Conservation (phyloP, 1,139 yeast genomes). For the Protomyces macrosporus region DNA sequence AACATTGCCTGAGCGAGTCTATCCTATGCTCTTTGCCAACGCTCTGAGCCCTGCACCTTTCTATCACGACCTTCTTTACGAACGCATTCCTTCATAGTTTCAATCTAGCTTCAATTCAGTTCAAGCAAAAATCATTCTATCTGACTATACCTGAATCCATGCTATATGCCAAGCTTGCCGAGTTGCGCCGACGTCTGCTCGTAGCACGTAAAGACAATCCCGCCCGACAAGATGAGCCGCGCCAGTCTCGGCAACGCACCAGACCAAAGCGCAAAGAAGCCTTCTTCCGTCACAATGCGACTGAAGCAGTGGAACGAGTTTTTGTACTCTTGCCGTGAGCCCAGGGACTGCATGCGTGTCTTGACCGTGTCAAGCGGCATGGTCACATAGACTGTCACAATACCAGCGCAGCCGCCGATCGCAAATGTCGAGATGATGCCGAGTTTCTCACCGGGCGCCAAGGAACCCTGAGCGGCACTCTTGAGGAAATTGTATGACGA, state of each 20-base stretch:
- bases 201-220: constrained; percentile 80
- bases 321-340: constrained; percentile 62
- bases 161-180: constrained; percentile 18
- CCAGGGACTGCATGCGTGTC: constrained; percentile 94
- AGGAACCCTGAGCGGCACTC: constrained; percentile 68
- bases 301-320: constrained; percentile 78
- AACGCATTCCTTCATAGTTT: neutral
- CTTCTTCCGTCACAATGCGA: constrained; percentile 78
- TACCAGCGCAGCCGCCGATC: constrained; percentile 90
- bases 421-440: constrained; percentile 74
- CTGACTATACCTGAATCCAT: neutral
- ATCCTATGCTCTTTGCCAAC: neutral
- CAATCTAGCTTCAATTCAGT: neutral
- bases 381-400: constrained; percentile 80
- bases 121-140: neutral
- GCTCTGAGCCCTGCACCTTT: neutral
- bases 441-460: constrained; percentile 59
- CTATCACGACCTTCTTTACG: neutral
- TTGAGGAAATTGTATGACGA: constrained; percentile 91
- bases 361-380: constrained; percentile 98
- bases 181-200: constrained; percentile 23
- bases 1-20: neutral
- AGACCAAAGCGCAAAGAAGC: constrained; percentile 90
- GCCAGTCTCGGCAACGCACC: constrained; percentile 98
- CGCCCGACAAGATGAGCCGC: constrained; percentile 84